Percentiles rank a stretch among this genome's conserved stretches.
These are phyloP conservation scores for Danielozyma ontarioensis DNA, from an alignment of 805 yeast species.

Conservation along the genomic window DNA sequence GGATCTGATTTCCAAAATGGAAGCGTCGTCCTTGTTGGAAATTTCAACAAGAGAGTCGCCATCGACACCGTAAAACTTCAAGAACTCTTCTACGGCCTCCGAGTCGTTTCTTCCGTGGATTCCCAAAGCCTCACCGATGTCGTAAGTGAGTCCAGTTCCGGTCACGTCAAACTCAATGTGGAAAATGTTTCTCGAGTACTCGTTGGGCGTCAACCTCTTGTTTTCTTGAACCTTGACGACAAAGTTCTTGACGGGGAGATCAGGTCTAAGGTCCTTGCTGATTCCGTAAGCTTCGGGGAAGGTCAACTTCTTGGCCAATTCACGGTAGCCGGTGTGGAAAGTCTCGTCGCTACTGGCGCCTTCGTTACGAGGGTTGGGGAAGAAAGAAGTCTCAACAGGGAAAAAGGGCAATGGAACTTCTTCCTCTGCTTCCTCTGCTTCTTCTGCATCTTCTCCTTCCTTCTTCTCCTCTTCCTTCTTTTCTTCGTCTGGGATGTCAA, in stretches of 20 bases:
- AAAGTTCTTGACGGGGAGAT: conserved; percentile 77
- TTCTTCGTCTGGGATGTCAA: conserved; percentile 28
- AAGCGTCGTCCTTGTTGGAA: conserved; percentile 60
- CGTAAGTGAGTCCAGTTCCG: conserved; percentile 87
- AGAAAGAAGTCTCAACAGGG: conserved; percentile 61
- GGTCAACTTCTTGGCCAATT: conserved; percentile 63
- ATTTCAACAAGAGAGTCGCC: conserved; percentile 65
- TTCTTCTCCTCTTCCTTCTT: conserved; percentile 21
- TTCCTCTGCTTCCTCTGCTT: conserved; percentile 19
- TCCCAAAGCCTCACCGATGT: conserved; percentile 95
- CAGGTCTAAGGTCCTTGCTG: conserved; percentile 72
- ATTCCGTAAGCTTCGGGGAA: conserved; percentile 77
- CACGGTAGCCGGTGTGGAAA: conserved; percentile 32
- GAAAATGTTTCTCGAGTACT: conserved; percentile 92
- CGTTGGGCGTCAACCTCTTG: conserved; percentile 83
- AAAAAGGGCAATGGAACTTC: conserved; percentile 39
- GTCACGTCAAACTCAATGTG: conserved; percentile 90
- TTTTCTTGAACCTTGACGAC: conserved; percentile 88
- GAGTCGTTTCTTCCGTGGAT: conserved; percentile 83
- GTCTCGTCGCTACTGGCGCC: conserved; percentile 29
- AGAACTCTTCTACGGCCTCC: conserved; percentile 61
- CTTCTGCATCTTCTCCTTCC: conserved; percentile 16
- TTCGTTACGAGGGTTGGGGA: conserved; percentile 54
- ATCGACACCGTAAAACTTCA: conserved; percentile 65
- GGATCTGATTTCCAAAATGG: conserved; percentile 66